Conservation (phyloP, 768 basidiomycete genomes). For the Mycena alexandri region DNA sequence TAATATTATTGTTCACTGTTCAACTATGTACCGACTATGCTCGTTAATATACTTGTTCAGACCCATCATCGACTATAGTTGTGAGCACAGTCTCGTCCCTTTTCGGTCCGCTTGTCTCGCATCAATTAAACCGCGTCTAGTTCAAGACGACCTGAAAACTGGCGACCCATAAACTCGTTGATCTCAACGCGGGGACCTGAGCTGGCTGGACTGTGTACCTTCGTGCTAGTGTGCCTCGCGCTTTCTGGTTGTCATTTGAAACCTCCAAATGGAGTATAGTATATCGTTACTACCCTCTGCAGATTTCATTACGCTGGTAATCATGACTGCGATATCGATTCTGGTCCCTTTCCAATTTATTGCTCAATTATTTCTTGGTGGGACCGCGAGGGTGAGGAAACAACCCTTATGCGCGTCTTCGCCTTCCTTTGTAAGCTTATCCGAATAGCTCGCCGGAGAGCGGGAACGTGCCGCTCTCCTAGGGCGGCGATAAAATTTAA, state of each 20-base stretch:
- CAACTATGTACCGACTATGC: conserved; percentile 19
- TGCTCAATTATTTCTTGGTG: conserved; percentile 2
- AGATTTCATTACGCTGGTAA: conserved; percentile 12
- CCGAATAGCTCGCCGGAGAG: conserved; percentile 25
- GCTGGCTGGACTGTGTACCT: background rate
- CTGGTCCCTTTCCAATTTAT: conserved; percentile 25
- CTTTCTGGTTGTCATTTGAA: conserved; percentile 14
- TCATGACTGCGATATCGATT: conserved; percentile 13
- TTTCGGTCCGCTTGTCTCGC: conserved; percentile 26
- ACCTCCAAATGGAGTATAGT: conserved; percentile 31
- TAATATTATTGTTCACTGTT: conserved; percentile 27
- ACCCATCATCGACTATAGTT: conserved; percentile 30
- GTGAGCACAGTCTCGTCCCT: conserved; percentile 18
- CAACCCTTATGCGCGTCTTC: conserved; percentile 5
- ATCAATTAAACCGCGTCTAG: background rate
- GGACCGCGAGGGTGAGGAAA: conserved; percentile 25
- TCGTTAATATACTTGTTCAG: conserved; percentile 12
- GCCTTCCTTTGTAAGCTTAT: conserved; percentile 20
- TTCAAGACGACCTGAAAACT: conserved; percentile 4
- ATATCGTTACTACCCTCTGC: conserved; percentile 13
- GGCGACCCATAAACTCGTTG: conserved; percentile 20
- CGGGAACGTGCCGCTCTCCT: conserved; percentile 26
- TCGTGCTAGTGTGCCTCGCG: conserved; percentile 17
- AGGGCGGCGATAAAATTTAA: conserved; percentile 24
- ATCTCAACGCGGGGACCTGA: conserved; percentile 30